Conservation (phyloP, 176 grass and related monocot species). For the Echinochloa phyllopogon region DNA sequence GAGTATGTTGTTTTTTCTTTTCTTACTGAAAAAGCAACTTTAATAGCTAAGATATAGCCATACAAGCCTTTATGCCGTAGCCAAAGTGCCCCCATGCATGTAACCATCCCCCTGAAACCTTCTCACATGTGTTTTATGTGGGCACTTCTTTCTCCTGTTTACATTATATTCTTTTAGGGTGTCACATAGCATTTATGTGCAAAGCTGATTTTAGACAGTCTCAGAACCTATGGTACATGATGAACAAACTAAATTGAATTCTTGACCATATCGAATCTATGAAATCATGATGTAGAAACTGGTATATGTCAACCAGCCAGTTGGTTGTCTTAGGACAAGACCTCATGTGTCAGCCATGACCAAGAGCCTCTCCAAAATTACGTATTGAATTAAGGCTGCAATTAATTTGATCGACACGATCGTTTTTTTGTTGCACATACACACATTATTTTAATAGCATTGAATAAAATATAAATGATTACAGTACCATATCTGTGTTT, state of each 20-base stretch:
- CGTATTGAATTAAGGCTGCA: neutral
- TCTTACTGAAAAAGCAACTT: neutral
- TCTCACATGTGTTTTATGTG: slow-evolving; percentile 12
- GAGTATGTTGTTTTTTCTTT: slow-evolving; percentile 55
- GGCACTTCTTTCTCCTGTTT: slow-evolving; percentile 1
- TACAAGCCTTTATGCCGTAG: neutral
- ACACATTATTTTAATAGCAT: neutral
- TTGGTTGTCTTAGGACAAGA: slow-evolving; percentile 24
- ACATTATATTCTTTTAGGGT: slow-evolving; percentile 22
- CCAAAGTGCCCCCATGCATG: neutral
- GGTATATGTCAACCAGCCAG: neutral
- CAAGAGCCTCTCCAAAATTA: neutral
- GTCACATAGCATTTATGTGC: slow-evolving; percentile 17
- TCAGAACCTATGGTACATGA: slow-evolving; percentile 8
- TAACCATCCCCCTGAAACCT: neutral
- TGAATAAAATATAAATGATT: neutral
- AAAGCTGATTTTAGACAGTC: slow-evolving; percentile 18
- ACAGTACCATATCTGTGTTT: neutral
- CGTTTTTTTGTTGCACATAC: slow-evolving; percentile 15
- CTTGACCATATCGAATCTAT: neutral
- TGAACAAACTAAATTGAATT: slow-evolving; percentile 16
- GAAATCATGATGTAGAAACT: slow-evolving; percentile 6
- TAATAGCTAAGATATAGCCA: neutral
- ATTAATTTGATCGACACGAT: neutral
- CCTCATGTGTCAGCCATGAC: neutral